Base-by-base conservation (phyloP, 2,329 filamentous ascomycete genomes). In the Cercospora sp. region DNA sequence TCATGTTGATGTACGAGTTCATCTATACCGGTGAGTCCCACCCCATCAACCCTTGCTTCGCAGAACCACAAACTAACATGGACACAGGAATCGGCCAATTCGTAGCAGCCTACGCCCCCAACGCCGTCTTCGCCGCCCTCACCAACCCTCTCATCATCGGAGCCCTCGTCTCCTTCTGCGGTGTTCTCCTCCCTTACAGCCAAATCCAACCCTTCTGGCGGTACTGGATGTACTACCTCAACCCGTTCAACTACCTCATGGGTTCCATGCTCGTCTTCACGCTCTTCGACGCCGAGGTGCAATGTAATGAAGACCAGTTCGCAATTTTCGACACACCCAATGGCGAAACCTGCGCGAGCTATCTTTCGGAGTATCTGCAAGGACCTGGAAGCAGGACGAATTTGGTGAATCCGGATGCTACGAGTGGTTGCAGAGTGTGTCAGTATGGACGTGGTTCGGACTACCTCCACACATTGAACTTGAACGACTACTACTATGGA, bases 351-450 rank as follows among this genome's bases (percentile, higher is more conserved):
- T 92, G 90, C 68, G 81, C 75, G 0, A 77, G 85, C 2, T 92
- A 91, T 71, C 79, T 91, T 1, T 68, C 77, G 0, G 77, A 76
- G 0, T 91, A 88, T 71, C 73, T 88, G 59, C 64, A 79, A 20
- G 82, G 82, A 0, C 76, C 82, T 45, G 87, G 87, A 0, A 73
- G 77, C 0, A 69, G 79, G 48, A 79, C 84, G 66, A 74, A 80
- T n/a, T 79, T 91, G 1, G 71, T 86, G 60, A 91, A 91, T 73
- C 87, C 89, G 0, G 82, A 87, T 3, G 87, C 85, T 0, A 87
- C 81, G 0, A 73, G 78, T 0, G 80, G 77, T 0, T 92, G 90
- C 75, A 78, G 78, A 48, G 88, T 91, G 0, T 92, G 90, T 73
- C 81, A 87, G 69, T 91, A 87, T 75, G 78, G 76, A 1, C 78